phyloP scores from a whole-genome alignment of 2,329 filamentous ascomycete genomes.

The Xylariaceae sp. region DNA sequence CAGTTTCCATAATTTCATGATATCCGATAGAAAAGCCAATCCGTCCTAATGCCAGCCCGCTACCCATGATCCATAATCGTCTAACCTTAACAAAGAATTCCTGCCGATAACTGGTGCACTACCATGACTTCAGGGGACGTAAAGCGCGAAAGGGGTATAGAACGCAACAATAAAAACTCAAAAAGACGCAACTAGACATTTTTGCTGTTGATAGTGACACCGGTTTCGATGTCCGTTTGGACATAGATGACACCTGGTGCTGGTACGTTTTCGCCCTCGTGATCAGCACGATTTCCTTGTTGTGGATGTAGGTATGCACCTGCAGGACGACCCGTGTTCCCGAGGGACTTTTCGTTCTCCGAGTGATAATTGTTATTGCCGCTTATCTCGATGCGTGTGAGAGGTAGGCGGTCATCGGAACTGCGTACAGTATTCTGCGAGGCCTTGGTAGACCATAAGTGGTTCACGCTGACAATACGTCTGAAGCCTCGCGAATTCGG shows the following conservation, averaged over 20 bases:
- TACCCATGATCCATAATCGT: too few relatives aligned
- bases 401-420: background rate
- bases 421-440: background rate
- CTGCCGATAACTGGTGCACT: too few relatives aligned
- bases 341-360: background rate
- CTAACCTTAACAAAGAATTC: too few relatives aligned
- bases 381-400: background rate
- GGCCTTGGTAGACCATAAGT: background rate
- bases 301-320: background rate
- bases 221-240: conserved; percentile 4
- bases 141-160: too few relatives aligned
- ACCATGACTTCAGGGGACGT: too few relatives aligned
- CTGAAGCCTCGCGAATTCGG: background rate
- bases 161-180: too few relatives aligned
- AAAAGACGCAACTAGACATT: too few relatives aligned
- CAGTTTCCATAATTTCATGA: too few relatives aligned
- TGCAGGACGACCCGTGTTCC: background rate
- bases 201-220: too few relatives aligned
- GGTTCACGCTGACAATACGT: background rate
- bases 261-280: background rate
- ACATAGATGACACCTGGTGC: conserved; percentile 2
- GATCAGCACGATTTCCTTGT: background rate
- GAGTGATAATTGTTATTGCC: background rate
- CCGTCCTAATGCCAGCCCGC: too few relatives aligned
- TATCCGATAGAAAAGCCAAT: too few relatives aligned